phyloP scores from a whole-genome alignment of 1,284 basidiomycete genomes.

The Clitocybe nebularis region DNA sequence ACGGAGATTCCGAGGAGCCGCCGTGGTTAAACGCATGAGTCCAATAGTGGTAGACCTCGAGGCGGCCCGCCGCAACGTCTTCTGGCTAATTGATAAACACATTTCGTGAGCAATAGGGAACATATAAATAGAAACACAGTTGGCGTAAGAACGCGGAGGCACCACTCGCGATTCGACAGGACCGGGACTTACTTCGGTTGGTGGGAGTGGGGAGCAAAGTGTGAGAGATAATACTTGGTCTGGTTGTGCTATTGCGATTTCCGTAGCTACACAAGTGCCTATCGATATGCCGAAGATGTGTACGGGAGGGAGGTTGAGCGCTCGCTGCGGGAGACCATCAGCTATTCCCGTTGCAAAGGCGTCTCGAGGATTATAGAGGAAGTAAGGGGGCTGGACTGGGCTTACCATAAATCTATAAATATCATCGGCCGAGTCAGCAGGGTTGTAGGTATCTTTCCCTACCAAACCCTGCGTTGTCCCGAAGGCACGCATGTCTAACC shows the following conservation, averaged over 20 bases:
- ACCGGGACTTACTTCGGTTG: slow-evolving; percentile 28
- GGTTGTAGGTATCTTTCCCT: slow-evolving; percentile 13
- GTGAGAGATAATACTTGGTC: slow-evolving; percentile 32
- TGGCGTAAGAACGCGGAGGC: too few relatives aligned
- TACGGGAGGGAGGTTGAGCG: slow-evolving; percentile 29
- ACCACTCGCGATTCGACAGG: too few relatives aligned
- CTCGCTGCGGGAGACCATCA: slow-evolving; percentile 22
- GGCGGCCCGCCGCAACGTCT: slow-evolving; percentile 30
- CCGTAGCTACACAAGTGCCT: slow-evolving; percentile 32
- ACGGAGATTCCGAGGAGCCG: slow-evolving; percentile 7
- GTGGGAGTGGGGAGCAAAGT: slow-evolving; percentile 33
- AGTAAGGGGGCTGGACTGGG: not conserved
- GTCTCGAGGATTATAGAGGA: slow-evolving; percentile 2
- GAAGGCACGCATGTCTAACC: slow-evolving; percentile 19
- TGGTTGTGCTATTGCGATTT: slow-evolving; percentile 30
- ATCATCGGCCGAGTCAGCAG: slow-evolving; percentile 20
- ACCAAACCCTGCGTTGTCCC: slow-evolving; percentile 16
- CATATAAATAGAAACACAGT: not conserved
- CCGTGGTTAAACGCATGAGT: slow-evolving; percentile 20
- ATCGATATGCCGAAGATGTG: slow-evolving; percentile 37
- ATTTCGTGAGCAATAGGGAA: slow-evolving; percentile 1
- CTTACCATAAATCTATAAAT: slow-evolving; percentile 19
- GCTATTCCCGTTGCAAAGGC: not conserved
- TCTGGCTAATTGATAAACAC: slow-evolving; percentile 24
- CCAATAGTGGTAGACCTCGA: slow-evolving; percentile 34